These are phyloP conservation scores for Fraxinus ornus DNA, from an alignment of 305 asterid genomes.

Conservation along the genomic window DNA sequence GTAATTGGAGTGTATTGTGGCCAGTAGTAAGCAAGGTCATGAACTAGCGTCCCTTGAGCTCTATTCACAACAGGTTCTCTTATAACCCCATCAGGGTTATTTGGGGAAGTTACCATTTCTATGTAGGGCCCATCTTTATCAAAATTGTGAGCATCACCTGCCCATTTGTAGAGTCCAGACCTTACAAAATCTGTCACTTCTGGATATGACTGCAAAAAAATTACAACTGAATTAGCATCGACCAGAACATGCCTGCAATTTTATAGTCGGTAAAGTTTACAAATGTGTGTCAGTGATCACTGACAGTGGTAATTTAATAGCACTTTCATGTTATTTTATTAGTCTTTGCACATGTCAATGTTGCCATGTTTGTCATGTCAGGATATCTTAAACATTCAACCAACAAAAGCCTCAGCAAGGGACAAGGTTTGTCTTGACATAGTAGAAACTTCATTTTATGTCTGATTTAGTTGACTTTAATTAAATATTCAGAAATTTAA, in stretches of 20 bases:
- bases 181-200: slow-evolving; percentile 46
- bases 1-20: slow-evolving; percentile 78
- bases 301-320: neutral
- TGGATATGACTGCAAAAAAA: slow-evolving; percentile 51
- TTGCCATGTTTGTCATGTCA: slow-evolving; percentile 35
- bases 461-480: slow-evolving; percentile 24
- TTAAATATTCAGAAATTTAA: neutral
- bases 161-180: slow-evolving; percentile 60
- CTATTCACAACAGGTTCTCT: slow-evolving; percentile 57
- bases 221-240: neutral
- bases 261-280: neutral
- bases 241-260: neutral
- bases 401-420: slow-evolving; percentile 34
- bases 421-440: slow-evolving; percentile 35
- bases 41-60: slow-evolving; percentile 41
- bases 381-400: slow-evolving; percentile 28
- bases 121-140: slow-evolving; percentile 54
- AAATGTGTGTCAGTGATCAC: neutral
- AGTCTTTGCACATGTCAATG: slow-evolving; percentile 29
- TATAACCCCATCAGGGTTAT: slow-evolving; percentile 58
- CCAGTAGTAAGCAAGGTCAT: slow-evolving; percentile 88
- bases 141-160: slow-evolving; percentile 53
- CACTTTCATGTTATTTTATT: neutral
- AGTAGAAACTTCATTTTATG: neutral
- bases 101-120: slow-evolving; percentile 73